These are phyloP conservation scores for Nannochloropsis oceanica DNA, from an alignment of 108 stramenopile genomes.

Conservation along the genomic window DNA sequence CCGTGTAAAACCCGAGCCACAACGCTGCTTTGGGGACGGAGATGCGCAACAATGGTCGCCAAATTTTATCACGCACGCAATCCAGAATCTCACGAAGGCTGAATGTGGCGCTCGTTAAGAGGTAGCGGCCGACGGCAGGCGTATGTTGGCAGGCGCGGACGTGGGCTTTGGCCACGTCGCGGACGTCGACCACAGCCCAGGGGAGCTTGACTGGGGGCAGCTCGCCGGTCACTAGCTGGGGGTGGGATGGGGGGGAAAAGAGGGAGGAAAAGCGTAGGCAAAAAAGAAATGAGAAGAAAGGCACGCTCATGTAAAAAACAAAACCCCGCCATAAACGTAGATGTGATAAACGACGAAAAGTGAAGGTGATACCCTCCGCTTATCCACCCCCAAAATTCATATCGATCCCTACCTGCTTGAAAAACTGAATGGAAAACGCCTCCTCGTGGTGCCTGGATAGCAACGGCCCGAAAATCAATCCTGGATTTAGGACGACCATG, in stretches of 20 bases:
- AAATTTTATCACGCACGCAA: neutral
- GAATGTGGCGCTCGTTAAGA: neutral
- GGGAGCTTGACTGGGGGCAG: neutral
- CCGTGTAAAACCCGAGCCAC: neutral
- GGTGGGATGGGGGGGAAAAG: too few species aligned
- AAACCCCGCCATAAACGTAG: too few species aligned
- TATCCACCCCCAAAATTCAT: neutral
- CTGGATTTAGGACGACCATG: neutral
- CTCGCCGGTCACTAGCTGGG: neutral
- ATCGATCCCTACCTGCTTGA: neutral
- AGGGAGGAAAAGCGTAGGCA: neutral
- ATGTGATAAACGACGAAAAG: too few species aligned
- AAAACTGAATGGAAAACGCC: neutral
- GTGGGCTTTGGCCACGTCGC: neutral
- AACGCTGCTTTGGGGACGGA: neutral
- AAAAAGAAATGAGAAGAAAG: neutral
- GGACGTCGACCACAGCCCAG: neutral
- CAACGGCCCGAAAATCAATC: neutral
- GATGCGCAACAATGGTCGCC: neutral
- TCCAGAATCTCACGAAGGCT: neutral
- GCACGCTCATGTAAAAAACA: neutral
- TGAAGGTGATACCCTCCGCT: too few species aligned
- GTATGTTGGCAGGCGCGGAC: neutral
- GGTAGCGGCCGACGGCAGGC: neutral
- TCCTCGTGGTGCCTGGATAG: neutral